A percentile compares a stretch with the other conserved stretches of the same genome.
Evolutionary conservation across 2,329 filamentous ascomycete genomes (phyloP).

Genomic region (Coniochaeta hoffmannii): DNA sequence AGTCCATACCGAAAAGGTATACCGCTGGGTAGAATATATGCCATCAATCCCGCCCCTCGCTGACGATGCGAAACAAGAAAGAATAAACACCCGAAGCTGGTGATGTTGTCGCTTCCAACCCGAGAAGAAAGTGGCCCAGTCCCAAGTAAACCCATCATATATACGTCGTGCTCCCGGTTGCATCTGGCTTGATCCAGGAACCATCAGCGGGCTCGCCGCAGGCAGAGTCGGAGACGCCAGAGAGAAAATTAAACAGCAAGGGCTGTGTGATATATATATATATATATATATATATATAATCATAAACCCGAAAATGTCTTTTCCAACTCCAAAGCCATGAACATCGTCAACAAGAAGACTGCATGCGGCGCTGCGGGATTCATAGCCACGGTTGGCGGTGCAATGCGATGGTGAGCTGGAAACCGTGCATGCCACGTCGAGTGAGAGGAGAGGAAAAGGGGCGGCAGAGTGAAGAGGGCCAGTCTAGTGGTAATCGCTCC

Average conservation of each 20-base stretch:
- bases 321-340: slow-evolving; percentile 2
- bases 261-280: neutral
- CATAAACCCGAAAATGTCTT: neutral
- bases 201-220: neutral
- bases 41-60: neutral
- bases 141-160: neutral
- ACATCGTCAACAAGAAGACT: slow-evolving; percentile 1
- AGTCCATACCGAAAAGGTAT: neutral
- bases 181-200: neutral
- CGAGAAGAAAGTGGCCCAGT: neutral
- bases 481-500: slow-evolving; percentile 20
- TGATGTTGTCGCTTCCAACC: neutral
- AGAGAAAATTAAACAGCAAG: neutral
- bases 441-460: neutral
- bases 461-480: neutral
- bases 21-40: slow-evolving; percentile 1
- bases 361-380: neutral
- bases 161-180: neutral
- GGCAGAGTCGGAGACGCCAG: neutral
- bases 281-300: neutral
- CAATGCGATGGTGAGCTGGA: neutral
- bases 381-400: neutral
- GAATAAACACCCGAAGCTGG: neutral
- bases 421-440: neutral
- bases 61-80: neutral